A percentile compares a stretch with the other conserved stretches of the same genome.
Conservation (phyloP, 2,329 filamentous ascomycete species). For the Colletotrichum sidae region DNA sequence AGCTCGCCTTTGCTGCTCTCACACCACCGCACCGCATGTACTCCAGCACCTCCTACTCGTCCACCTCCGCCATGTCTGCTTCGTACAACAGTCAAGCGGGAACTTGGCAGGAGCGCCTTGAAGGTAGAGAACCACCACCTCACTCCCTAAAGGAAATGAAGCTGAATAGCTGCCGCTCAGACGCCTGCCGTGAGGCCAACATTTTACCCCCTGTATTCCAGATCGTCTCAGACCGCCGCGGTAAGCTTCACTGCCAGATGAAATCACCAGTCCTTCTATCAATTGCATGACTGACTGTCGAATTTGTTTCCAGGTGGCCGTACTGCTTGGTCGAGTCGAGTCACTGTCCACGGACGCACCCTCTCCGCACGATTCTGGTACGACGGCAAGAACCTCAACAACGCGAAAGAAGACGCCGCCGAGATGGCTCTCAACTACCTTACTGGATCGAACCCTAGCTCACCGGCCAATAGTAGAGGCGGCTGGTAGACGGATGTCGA, state of each 20-base stretch:
- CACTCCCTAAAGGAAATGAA: not conserved
- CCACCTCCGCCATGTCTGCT: slow-evolving; percentile 34
- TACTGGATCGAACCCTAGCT: slow-evolving; percentile 53
- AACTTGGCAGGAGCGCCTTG: slow-evolving; percentile 68
- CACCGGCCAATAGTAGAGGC: slow-evolving; percentile 47
- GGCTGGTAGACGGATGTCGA: slow-evolving; percentile 24
- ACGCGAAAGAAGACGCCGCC: slow-evolving; percentile 91
- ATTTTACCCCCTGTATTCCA: slow-evolving; percentile 71
- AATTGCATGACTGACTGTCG: slow-evolving; percentile 12
- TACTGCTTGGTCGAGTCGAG: slow-evolving; percentile 89
- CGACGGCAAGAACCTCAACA: slow-evolving; percentile 87
- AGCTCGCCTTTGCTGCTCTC: slow-evolving; percentile 13
- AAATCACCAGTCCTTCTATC: not conserved
- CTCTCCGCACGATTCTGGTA: slow-evolving; percentile 89
- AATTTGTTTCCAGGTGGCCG: slow-evolving; percentile 75
- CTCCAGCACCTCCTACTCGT: slow-evolving; percentile 34
- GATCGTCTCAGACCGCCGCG: slow-evolving; percentile 80
- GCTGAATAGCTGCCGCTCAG: slow-evolving; percentile 50
- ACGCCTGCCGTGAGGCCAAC: slow-evolving; percentile 67
- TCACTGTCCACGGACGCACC: slow-evolving; percentile 74
- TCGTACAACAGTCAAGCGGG: slow-evolving; percentile 36
- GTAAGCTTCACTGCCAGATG: slow-evolving; percentile 55
- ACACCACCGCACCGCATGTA: slow-evolving; percentile 30
- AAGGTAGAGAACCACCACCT: slow-evolving; percentile 55
- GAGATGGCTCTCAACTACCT: slow-evolving; percentile 78